Percentiles rank a stretch among this genome's conserved stretches.
phyloP scores from a whole-genome alignment of 805 yeast genomes.

The Scheffersomyces ergatensis region DNA sequence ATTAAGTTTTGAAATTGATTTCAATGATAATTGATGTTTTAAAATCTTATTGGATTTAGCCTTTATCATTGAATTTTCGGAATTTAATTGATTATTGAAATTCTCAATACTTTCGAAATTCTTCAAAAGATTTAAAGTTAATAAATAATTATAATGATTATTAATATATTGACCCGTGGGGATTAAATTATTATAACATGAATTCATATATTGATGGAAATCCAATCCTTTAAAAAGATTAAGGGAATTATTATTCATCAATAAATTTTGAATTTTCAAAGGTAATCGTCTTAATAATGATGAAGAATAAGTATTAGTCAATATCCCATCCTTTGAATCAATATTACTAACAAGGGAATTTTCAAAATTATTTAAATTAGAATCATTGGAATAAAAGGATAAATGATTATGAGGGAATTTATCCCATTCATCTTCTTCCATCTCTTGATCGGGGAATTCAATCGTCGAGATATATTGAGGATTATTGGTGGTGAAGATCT shows the following conservation, averaged over 20 bases:
- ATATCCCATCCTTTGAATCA: constrained; percentile 18
- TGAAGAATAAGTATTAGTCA: constrained; percentile 19
- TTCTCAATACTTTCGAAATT: constrained; percentile 33
- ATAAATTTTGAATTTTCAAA: constrained; percentile 30
- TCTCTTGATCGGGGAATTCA: constrained; percentile 12
- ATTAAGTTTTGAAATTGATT: constrained; percentile 4
- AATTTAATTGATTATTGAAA: constrained; percentile 23
- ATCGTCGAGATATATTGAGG: constrained; percentile 6
- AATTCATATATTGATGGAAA: constrained; percentile 36
- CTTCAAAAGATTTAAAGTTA: constrained; percentile 35
- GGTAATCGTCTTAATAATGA: constrained; percentile 29
- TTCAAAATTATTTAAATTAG: constrained; percentile 34
- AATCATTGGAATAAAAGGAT: constrained; percentile 34
- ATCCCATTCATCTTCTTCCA: constrained; percentile 16
- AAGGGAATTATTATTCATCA: constrained; percentile 25
- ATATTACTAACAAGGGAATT: constrained; percentile 24
- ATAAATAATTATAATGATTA: constrained; percentile 36
- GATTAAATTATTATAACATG: constrained; percentile 36
- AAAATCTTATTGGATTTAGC: constrained; percentile 21
- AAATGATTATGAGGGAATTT: constrained; percentile 34
- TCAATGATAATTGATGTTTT: constrained; percentile 23
- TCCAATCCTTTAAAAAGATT: constrained; percentile 31
- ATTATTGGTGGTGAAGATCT: constrained; percentile 30
- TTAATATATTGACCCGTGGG: constrained; percentile 25
- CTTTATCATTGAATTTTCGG: constrained; percentile 21